Base-by-base conservation (phyloP, 2,329 filamentous ascomycete genomes). In the Diaporthe citri region DNA sequence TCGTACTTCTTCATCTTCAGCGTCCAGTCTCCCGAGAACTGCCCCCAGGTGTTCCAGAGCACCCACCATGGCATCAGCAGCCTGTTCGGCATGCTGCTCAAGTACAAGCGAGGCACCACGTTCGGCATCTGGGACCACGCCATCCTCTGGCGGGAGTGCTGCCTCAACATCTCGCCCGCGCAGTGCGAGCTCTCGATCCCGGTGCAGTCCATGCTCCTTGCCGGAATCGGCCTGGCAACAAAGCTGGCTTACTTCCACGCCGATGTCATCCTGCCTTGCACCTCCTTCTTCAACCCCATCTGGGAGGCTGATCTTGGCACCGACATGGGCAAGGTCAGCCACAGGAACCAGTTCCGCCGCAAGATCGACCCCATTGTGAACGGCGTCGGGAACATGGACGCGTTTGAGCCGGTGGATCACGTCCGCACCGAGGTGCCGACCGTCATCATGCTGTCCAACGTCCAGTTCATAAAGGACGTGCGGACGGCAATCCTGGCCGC, bases 361-460 rank as follows among this genome's bases (percentile, higher is more conserved):
- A 91, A 91, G 79, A 89, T 93, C 57, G 90, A 92, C 77, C 90
- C 91, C 1, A 90, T 93, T 48, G 90, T 92, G 77, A 93, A 93
- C 78, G 90, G 90, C 69, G 92, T 92, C 77, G 88, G 88, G 66
- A 89, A 92, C 79, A 92, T 91, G 89, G 89, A 90, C 64, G 89
- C 89, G 75, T 92, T 92, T 80, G 82, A 88, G 46, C 90, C 91
- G 0, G 88, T 92, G 28, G 87, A 90, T 62, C 87, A 90, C 72
- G 90, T 92, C 78, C 88, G 88, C 70, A 88, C 90, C 0, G 85
- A 88, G 74, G 86, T 85, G 31, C 91, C 91, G 3, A 93, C 91
- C 0, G 90, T 92, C 3, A 90, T 90, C 36, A 93, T 93, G 91
- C 81, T 93, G 67, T 92, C 90, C 31, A 90, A 93, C 76, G 86